Evolutionary conservation across 2,329 filamentous ascomycete species (phyloP), one percentile per base, ranked within the genome.

Genomic region (Ceratocystis ficicola): DNA sequence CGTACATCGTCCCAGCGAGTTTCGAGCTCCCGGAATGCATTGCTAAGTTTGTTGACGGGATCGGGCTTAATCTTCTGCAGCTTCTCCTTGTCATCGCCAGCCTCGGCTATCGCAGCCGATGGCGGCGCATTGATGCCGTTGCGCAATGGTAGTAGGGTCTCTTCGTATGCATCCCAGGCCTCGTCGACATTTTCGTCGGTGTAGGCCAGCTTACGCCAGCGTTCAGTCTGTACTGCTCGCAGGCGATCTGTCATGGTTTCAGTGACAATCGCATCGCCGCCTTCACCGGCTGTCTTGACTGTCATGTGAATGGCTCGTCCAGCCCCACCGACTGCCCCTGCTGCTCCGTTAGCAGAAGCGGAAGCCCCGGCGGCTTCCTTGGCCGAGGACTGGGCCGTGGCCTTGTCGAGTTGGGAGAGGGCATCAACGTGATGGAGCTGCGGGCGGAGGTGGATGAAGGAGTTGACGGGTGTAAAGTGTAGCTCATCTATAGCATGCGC

Each of bases 401-500:
- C 70, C 52, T 79, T 78, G 44, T 88, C 84, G 66, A 89, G 81
- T 71, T 96, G 90, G 60, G 86, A 80, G 59, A 85, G 77, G 2
- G 94, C 93, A 76, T 97, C 94, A 70, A 97, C 81, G 76, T 97
- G 91, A 76, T 96, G 90, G 68, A 95, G 88, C 72, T 96, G 90
- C 0, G 94, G 91, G 3, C 92, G 88, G 72, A 99, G 85, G 73
- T 95, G 90, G 52, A 95, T 88, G 57, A 96, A 84, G 1, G 89
- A 87, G 50, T 87, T 85, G 59, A 95, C 83, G 28, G 88, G 89
- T 0, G 90, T 95, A 48, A 97, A 84, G 76, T 96, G 90, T 8
- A 96, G 79, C 72, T 95, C 86, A 71, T 89, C 89, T 92, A 69
- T 17, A 5, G 4, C 10, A n/a, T 28, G 4, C n/a, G 55, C 25